Base-by-base conservation (phyloP, 257 asterid genomes). In the Petunia secreta region DNA sequence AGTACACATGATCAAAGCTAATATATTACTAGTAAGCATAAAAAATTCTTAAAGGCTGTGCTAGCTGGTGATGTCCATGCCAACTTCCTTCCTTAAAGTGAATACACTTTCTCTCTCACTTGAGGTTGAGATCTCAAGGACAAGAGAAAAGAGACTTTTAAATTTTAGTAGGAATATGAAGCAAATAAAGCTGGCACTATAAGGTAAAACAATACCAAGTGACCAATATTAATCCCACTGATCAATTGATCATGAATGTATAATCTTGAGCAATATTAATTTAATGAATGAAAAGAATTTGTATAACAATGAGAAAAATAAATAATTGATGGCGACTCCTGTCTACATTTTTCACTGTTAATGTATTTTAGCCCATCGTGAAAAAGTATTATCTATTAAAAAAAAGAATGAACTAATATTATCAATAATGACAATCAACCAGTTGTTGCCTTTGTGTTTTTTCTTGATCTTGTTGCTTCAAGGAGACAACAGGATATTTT, bases 381-480 rank as follows among this genome's bases (percentile, higher is more conserved):
- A 25, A 25, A 25, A 25, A 25, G 25, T 25, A 25, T 25, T 25
- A 25, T 25, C 25, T 25, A 25, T 25, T 58, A 46, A 25, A 25
- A 8, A 5, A 2, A 25, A 77, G 16, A 10, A 41, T 5, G 39
- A 46, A 79, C 44, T 36, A 71, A 13, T 37, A 55, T 80, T 68
- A 48, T 69, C 79, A 80, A 60, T 80, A 80, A 80, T 80, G 79
- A 50, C 83, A 80, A 63, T 80, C 75, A 48, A 74, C 80, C 46
- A 80, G 82, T 38, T 14, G 81, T 44, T 75, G 78, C 14, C 52
- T 64, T 14, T 38, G 79, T 59, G 78, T 50, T 73, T 73, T 44
- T 50, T 34, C 46, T 73, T 73, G 46, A 73, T 58, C 80, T 76
- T 73, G 79, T 60, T 63, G 58, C 13, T 81, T 81, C 34, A 52